Evolutionary conservation across 2,329 filamentous ascomycete species (phyloP).

Genomic region (Pyricularia sp.): DNA sequence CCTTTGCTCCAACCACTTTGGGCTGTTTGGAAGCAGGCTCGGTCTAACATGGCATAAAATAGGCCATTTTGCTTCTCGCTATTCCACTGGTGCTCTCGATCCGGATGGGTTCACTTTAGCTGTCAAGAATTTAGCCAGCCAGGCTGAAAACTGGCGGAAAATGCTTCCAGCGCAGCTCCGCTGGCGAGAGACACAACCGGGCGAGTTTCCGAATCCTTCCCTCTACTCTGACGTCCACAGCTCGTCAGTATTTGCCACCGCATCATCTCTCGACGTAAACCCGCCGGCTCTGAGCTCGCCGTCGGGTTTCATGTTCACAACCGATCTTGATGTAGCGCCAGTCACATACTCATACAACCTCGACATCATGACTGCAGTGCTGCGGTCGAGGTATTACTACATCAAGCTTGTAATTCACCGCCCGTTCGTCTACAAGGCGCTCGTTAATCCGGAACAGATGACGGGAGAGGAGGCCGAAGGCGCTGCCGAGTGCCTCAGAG

Average conservation of each 20-base stretch:
- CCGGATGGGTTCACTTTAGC: constrained; percentile 19
- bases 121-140: constrained; percentile 40
- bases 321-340: constrained; percentile 33
- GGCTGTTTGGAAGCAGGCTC: not conserved
- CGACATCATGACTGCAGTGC: constrained; percentile 46
- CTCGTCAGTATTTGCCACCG: not conserved
- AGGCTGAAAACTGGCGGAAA: constrained; percentile 48
- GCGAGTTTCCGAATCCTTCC: constrained; percentile 25
- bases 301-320: constrained; percentile 31
- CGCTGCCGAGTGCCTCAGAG: constrained; percentile 46
- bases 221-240: not conserved
- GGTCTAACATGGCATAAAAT: not conserved
- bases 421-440: constrained; percentile 49
- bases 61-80: not conserved
- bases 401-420: constrained; percentile 47
- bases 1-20: not conserved
- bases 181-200: constrained; percentile 45
- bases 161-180: constrained; percentile 44
- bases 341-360: constrained; percentile 39
- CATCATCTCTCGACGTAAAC: not conserved
- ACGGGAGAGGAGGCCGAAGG: constrained; percentile 43
- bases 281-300: constrained; percentile 9
- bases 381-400: constrained; percentile 51
- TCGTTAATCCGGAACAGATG: constrained; percentile 46
- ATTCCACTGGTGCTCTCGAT: not conserved